Percentiles rank a stretch among this genome's conserved stretches.
Conservation (phyloP, 169 alveolate species). For the Cystoisospora suis region DNA sequence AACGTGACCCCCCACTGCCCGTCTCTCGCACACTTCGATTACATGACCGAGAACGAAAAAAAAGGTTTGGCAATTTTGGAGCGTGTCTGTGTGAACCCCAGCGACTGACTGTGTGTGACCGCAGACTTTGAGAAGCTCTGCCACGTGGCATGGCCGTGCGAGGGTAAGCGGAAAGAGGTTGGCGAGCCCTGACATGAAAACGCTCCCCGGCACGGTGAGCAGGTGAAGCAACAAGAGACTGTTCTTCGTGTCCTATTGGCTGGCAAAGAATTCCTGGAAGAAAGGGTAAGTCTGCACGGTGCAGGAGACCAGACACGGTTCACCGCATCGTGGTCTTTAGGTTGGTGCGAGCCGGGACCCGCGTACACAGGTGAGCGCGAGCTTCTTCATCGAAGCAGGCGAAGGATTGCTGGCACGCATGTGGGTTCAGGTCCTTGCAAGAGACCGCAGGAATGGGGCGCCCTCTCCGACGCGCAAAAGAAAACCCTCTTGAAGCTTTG, state of each 20-base stretch:
- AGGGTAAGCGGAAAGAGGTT: background rate
- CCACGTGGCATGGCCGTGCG: slow-evolving; percentile 41
- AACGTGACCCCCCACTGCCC: slow-evolving; percentile 23
- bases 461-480: slow-evolving; percentile 22
- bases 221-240: slow-evolving; percentile 43
- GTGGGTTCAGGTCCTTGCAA: slow-evolving; percentile 24
- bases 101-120: no score
- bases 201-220: background rate
- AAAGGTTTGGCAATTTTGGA: background rate
- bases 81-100: background rate
- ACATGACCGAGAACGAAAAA: background rate
- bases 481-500: slow-evolving; percentile 11
- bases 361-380: slow-evolving; percentile 1
- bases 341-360: slow-evolving; percentile 58
- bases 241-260: slow-evolving; percentile 32
- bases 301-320: background rate
- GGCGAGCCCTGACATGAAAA: no score
- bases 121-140: slow-evolving; percentile 31
- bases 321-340: background rate
- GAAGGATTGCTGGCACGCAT: no score
- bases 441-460: slow-evolving; percentile 30
- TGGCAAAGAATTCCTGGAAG: slow-evolving; percentile 18
- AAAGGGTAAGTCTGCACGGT: background rate
- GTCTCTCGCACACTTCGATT: slow-evolving; percentile 14
- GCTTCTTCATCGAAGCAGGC: background rate